Conservation (phyloP, 164 flowering plant species). For the Cinnamomum chago region DNA sequence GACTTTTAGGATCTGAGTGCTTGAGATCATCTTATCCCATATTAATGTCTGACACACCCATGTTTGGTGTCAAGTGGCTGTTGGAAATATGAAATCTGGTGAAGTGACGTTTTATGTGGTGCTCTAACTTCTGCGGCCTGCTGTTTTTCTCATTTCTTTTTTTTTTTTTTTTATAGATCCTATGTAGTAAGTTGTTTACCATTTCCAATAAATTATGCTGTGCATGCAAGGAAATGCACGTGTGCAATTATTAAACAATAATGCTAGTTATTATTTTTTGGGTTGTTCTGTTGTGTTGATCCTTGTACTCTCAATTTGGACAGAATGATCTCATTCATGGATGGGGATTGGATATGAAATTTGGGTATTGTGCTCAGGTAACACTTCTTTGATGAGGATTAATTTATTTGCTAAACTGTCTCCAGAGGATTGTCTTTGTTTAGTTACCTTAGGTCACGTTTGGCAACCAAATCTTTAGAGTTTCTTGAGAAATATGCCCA, state of each 20-base stretch:
- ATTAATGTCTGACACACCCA: too few relatives aligned
- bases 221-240: neutral
- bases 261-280: neutral
- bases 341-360: conserved; percentile 99
- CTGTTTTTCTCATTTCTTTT: neutral
- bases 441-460: too few relatives aligned
- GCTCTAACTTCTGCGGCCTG: neutral
- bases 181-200: neutral
- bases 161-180: neutral
- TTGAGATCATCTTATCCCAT: too few relatives aligned
- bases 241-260: neutral
- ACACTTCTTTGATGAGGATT: neutral
- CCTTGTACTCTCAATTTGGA: conserved; percentile 8
- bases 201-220: neutral
- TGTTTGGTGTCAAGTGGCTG: too few relatives aligned
- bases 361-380: conserved; percentile 98
- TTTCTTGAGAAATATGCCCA: too few relatives aligned
- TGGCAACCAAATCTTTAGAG: too few relatives aligned
- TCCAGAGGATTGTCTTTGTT: neutral
- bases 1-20: too few relatives aligned
- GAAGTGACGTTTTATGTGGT: neutral
- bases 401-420: neutral
- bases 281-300: neutral
- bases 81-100: too few relatives aligned
- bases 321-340: conserved; percentile 99